Conservation (phyloP, 495 filamentous ascomycete genomes). For the Penicillium pancosmium region DNA sequence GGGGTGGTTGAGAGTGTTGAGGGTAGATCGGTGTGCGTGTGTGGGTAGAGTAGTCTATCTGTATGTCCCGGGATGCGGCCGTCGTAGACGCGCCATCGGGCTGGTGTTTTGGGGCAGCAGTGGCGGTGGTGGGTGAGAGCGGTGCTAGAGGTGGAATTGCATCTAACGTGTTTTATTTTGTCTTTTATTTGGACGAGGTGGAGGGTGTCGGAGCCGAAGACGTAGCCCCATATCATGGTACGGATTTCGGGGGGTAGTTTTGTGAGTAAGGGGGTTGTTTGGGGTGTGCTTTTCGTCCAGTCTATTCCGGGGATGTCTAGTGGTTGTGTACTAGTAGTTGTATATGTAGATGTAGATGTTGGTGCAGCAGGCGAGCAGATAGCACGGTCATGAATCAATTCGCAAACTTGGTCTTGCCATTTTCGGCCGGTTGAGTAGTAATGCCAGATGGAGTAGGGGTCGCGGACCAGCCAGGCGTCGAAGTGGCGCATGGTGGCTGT, state of each 20-base stretch:
- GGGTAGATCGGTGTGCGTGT: conserved; percentile 38
- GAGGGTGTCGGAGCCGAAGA: conserved; percentile 48
- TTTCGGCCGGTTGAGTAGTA: conserved; percentile 46
- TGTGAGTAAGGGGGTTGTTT: conserved; percentile 25
- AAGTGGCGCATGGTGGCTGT: conserved; percentile 43
- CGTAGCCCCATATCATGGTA: conserved; percentile 56
- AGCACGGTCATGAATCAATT: conserved; percentile 41
- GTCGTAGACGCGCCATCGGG: conserved; percentile 40
- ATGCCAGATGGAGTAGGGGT: conserved; percentile 50
- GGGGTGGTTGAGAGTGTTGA: conserved; percentile 26
- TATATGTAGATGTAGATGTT: not conserved
- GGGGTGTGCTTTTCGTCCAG: not conserved
- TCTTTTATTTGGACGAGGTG: conserved; percentile 46
- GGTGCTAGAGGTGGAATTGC: conserved; percentile 14
- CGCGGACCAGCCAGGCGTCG: conserved; percentile 49
- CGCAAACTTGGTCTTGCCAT: conserved; percentile 46
- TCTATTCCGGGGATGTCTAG: conserved; percentile 27
- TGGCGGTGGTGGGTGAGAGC: conserved; percentile 37
- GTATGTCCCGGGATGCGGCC: conserved; percentile 20
- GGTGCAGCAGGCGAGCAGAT: conserved; percentile 35
- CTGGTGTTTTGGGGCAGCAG: conserved; percentile 42
- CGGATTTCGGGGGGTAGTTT: conserved; percentile 57
- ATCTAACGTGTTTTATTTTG: conserved; percentile 46
- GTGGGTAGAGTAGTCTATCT: conserved; percentile 44
- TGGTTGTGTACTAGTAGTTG: conserved; percentile 18